phyloP scores from a whole-genome alignment of 768 basidiomycete genomes.

The Sistotremastrum suecicum region DNA sequence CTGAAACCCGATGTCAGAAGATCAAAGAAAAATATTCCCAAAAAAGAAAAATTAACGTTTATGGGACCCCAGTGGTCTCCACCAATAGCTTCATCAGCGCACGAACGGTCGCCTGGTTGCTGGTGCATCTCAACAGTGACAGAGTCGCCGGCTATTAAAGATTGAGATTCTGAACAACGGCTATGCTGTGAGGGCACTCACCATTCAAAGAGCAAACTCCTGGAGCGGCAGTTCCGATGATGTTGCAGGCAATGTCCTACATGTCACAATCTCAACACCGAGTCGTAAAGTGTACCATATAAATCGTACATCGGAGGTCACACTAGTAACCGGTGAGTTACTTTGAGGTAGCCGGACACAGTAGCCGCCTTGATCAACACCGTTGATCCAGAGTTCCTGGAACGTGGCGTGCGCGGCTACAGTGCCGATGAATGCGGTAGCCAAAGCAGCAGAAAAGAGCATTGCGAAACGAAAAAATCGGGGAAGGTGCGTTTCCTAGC shows the following conservation, averaged over 20 bases:
- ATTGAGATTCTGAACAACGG: background rate
- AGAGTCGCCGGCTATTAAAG: constrained; percentile 26
- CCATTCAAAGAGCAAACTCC: constrained; percentile 29
- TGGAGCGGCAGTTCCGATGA: constrained; percentile 16
- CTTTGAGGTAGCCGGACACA: constrained; percentile 31
- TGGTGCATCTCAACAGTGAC: constrained; percentile 43
- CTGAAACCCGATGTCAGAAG: constrained; percentile 5
- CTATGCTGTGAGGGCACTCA: constrained; percentile 11
- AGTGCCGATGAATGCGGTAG: constrained; percentile 23
- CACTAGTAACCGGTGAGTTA: constrained; percentile 33
- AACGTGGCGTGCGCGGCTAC: constrained; percentile 39
- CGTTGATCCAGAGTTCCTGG: constrained; percentile 40
- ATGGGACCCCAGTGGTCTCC: constrained; percentile 38
- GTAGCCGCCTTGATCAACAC: constrained; percentile 30
- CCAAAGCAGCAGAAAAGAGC: constrained; percentile 18
- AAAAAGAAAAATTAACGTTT: constrained; percentile 8
- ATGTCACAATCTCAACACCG: background rate
- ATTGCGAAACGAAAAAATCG: constrained; percentile 7
- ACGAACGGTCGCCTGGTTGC: constrained; percentile 32
- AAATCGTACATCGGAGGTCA: constrained; percentile 19
- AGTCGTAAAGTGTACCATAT: background rate
- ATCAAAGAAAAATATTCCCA: background rate
- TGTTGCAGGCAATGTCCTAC: constrained; percentile 38
- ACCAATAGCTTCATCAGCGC: constrained; percentile 33
- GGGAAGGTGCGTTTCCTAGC: no score